Evolutionary conservation across 108 stramenopile genomes (phyloP).

Genomic region (Stephanodiscus minutulus): DNA sequence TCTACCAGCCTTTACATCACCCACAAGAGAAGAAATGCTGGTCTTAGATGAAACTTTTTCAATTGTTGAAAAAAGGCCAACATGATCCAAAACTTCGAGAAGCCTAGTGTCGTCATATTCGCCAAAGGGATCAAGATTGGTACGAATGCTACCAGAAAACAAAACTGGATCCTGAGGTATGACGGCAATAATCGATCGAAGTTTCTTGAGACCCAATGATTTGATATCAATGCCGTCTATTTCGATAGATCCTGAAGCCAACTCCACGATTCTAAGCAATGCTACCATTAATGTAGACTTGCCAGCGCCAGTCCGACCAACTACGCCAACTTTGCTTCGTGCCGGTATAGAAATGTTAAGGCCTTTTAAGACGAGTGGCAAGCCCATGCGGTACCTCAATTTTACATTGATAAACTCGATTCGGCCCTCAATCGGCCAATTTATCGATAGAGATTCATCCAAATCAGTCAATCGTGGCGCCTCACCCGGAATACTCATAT

Average conservation of each 20-base stretch:
- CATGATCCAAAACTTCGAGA: constrained; percentile 68
- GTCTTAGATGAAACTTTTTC: constrained; percentile 35
- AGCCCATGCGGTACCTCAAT: constrained; percentile 81
- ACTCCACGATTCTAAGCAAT: constrained; percentile 77
- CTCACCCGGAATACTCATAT: constrained; percentile 61
- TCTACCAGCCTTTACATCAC: constrained; percentile 25
- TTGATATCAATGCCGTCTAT: constrained; percentile 91
- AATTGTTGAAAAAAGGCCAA: constrained; percentile 51
- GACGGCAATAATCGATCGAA: constrained; percentile 85
- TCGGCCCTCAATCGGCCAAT: constrained; percentile 80
- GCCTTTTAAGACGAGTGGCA: constrained; percentile 91
- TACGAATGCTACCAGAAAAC: constrained; percentile 87
- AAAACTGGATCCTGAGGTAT: constrained; percentile 97
- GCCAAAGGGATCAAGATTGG: constrained; percentile 94
- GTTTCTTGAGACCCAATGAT: constrained; percentile 69
- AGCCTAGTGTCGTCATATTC: constrained; percentile 58
- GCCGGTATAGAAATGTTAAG: constrained; percentile 71
- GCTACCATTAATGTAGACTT: constrained; percentile 91
- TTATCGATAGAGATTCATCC: constrained; percentile 34
- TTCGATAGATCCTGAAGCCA: constrained; percentile 66
- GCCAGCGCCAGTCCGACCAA: constrained; percentile 87
- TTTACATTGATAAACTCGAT: constrained; percentile 70
- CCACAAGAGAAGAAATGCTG: constrained; percentile 37
- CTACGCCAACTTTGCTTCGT: constrained; percentile 80
- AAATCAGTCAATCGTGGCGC: constrained; percentile 49